A percentile compares a stretch with the other conserved stretches of the same genome.
phyloP scores from a whole-genome alignment of 768 basidiomycete species.

The Glaciozyma antarctica region DNA sequence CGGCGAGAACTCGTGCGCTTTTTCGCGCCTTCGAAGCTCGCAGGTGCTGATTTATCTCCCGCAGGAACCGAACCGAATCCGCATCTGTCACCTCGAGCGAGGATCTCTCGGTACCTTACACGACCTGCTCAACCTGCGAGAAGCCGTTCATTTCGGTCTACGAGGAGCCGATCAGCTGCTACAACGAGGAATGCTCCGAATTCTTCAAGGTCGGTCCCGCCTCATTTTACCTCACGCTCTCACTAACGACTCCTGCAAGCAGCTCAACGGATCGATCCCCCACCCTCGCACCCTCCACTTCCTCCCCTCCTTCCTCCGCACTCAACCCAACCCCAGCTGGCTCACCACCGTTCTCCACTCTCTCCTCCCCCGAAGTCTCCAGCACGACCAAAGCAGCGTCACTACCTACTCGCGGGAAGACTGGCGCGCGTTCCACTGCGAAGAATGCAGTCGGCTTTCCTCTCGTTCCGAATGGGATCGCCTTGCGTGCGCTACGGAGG shows the following conservation, averaged over 20 bases:
- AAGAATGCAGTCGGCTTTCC: constrained; percentile 8
- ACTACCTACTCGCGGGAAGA: neutral
- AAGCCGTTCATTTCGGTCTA: neutral
- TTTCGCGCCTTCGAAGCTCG: neutral
- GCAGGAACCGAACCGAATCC: too few species aligned
- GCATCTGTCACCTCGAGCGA: too few species aligned
- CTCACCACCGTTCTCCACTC: constrained; percentile 7
- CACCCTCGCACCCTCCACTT: neutral
- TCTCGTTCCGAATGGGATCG: too few species aligned
- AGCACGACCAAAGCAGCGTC: neutral
- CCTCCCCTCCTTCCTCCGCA: constrained; percentile 3
- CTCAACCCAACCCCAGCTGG: neutral
- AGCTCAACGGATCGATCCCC: constrained; percentile 9
- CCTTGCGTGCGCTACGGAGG: too few species aligned
- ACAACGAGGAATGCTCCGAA: constrained; percentile 18
- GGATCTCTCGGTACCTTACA: neutral
- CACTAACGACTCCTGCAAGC: neutral
- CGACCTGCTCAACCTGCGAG: neutral
- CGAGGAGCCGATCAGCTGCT: constrained; percentile 9
- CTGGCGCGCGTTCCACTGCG: constrained; percentile 24
- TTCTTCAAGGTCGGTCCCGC: constrained; percentile 20
- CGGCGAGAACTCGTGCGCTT: neutral
- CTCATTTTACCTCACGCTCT: neutral
- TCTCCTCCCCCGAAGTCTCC: constrained; percentile 6
- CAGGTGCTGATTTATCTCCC: too few species aligned